Percentiles rank a stretch among this genome's conserved stretches.
Conservation (phyloP, 768 basidiomycete genomes). For the Suillus discolor region DNA sequence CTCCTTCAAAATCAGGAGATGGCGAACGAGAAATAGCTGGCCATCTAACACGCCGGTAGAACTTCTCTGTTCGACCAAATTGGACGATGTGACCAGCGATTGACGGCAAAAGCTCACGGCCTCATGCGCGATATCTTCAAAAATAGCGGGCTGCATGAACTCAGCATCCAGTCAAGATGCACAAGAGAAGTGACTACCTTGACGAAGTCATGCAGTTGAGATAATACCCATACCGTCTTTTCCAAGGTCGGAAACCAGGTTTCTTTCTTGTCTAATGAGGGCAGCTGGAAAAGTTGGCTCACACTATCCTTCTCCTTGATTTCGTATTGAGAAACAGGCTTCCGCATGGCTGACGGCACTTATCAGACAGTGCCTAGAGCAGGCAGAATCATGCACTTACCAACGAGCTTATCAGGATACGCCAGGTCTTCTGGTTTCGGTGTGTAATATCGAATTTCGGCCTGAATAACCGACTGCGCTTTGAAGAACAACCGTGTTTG, state of each 20-base stretch:
- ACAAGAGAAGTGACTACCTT: constrained; percentile 56
- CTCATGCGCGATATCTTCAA: constrained; percentile 96
- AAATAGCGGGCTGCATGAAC: constrained; percentile 79
- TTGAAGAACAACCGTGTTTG: constrained; percentile 96
- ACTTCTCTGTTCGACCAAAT: constrained; percentile 57
- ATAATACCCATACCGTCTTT: constrained; percentile 90
- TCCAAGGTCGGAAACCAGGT: constrained; percentile 92
- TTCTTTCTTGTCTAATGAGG: constrained; percentile 72
- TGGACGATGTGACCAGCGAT: constrained; percentile 75
- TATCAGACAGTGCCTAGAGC: constrained; percentile 4
- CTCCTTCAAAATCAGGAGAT: constrained; percentile 91
- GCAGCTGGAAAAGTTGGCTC: constrained; percentile 68
- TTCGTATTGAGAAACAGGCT: constrained; percentile 44
- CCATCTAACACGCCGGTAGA: constrained; percentile 61
- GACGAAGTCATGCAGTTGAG: constrained; percentile 88
- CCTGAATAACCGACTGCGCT: constrained; percentile 88
- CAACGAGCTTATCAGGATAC: constrained; percentile 81
- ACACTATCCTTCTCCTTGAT: constrained; percentile 70
- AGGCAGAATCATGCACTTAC: constrained; percentile 42
- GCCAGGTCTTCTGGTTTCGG: constrained; percentile 79
- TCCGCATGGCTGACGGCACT: constrained; percentile 44
- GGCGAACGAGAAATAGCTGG: constrained; percentile 85
- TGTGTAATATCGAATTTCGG: constrained; percentile 82
- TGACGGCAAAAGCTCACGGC: constrained; percentile 81
- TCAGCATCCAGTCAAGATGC: constrained; percentile 5